Base-by-base conservation (phyloP, 1,139 yeast species). In the Yamadazyma blattariae region DNA sequence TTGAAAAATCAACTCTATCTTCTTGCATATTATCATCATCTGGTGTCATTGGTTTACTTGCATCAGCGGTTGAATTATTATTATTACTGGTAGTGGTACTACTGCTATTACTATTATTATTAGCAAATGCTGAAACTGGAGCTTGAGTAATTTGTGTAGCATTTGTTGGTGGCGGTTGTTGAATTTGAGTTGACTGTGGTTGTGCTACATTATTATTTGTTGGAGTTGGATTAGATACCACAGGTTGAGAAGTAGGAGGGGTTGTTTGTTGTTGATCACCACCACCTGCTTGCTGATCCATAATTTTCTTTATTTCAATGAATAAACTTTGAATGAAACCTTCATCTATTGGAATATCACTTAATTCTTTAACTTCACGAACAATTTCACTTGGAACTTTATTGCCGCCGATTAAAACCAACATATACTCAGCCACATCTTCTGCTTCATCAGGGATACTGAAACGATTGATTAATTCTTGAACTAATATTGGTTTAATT, bases 371-470 rank as follows among this genome's bases (percentile, higher is more conserved):
- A 27, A 88, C 71, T 53, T 88, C 96, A 8, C 61, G 57, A 6
- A 77, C 71, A 30, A 87, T 82, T 43, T 83, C 87, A 8, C 67
- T 70, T 9, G 81, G 74, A 5, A 79, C 62, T 52, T 85, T 82
- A 47, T 82, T 79, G 50, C 85, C 85, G 19, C 83, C 79, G 39
- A 87, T 79, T 63, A 87, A 68, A 38, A 85, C 74, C 16, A 82
- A 74, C 41, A 88, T 79, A 54, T 79, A 88, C 54, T 88, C 95
- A 12, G 96, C 87, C 27, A 85, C 83, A 53, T 83, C 88, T 30
- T 69, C 77, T 22, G 87, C 79, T 54, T 87, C 95, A 41, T 84
- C 95, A 7, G 56, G 56, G 16, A 60, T 54, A 30, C 40, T 44
- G 40, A 50, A 69, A 37, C 66, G 57, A 37, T 54, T 61, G 33